Evolutionary conservation across 768 basidiomycete species (phyloP).

Genomic region (Sutorius australiensis): DNA sequence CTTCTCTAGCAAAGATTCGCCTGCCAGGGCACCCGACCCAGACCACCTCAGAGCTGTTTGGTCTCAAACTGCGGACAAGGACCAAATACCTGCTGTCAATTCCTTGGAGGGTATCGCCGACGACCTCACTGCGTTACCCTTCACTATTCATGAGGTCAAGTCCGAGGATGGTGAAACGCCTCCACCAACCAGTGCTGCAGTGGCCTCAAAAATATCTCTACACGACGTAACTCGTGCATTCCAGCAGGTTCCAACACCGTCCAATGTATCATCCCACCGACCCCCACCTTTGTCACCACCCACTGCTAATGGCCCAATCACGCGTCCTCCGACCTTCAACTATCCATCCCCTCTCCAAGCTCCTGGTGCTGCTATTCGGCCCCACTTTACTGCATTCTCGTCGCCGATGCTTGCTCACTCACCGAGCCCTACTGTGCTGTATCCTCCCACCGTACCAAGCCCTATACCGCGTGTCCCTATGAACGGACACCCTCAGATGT

Average conservation of each 20-base stretch:
- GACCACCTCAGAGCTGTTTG: constrained; percentile 83
- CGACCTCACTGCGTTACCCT: constrained; percentile 74
- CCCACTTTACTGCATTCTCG: constrained; percentile 55
- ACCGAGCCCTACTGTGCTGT: constrained; percentile 64
- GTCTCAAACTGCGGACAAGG: constrained; percentile 73
- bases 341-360: constrained; percentile 41
- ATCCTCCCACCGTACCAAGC: constrained; percentile 57
- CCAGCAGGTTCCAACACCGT: constrained; percentile 74
- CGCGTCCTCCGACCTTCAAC: constrained; percentile 26
- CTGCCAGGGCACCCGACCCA: constrained; percentile 69
- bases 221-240: constrained; percentile 84
- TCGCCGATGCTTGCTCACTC: constrained; percentile 73
- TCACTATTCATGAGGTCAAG: constrained; percentile 81
- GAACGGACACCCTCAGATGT: constrained; percentile 60
- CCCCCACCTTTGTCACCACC: constrained; percentile 49
- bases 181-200: constrained; percentile 54
- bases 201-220: constrained; percentile 70
- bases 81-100: constrained; percentile 64
- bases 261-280: constrained; percentile 44
- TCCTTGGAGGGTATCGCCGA: constrained; percentile 82
- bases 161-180: constrained; percentile 83
- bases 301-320: constrained; percentile 32
- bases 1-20: constrained; percentile 62
- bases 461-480: constrained; percentile 62
- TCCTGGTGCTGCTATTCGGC: constrained; percentile 47